These are phyloP conservation scores for Porcisia deanei DNA, from an alignment of 208 protist genomes.

Conservation along the genomic window DNA sequence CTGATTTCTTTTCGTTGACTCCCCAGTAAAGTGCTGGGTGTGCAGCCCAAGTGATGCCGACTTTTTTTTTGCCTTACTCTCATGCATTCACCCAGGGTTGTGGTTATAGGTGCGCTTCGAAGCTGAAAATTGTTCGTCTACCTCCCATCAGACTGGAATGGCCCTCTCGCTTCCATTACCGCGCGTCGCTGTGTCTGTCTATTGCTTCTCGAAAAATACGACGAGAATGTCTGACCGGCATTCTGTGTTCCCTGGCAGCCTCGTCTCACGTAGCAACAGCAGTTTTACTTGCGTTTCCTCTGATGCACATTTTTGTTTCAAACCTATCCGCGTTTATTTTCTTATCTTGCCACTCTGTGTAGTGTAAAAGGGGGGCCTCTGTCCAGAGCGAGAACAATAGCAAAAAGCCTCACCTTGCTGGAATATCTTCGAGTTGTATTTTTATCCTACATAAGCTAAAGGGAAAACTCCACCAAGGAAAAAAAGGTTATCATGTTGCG, in stretches of 20 bases:
- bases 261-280: background rate
- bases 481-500: slow-evolving; percentile 17
- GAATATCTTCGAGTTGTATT: background rate
- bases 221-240: background rate
- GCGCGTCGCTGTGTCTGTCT: background rate
- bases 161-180: background rate
- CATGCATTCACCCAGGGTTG: slow-evolving; percentile 3
- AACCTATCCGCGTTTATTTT: background rate
- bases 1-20: slow-evolving; percentile 5
- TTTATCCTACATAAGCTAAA: background rate
- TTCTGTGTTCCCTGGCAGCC: background rate
- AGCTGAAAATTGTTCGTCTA: background rate
- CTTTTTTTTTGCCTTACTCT: slow-evolving; percentile 10
- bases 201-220: background rate
- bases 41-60: background rate
- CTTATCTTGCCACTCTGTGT: background rate
- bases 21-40: background rate
- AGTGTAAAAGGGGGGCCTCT: background rate
- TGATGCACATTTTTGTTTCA: background rate
- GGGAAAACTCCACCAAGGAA: background rate
- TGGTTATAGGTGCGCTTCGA: background rate
- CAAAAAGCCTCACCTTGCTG: background rate
- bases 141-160: background rate
- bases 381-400: background rate
- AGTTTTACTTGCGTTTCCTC: background rate